Conservation (phyloP, 2,329 filamentous ascomycete genomes). For the Penicillium sp. region DNA sequence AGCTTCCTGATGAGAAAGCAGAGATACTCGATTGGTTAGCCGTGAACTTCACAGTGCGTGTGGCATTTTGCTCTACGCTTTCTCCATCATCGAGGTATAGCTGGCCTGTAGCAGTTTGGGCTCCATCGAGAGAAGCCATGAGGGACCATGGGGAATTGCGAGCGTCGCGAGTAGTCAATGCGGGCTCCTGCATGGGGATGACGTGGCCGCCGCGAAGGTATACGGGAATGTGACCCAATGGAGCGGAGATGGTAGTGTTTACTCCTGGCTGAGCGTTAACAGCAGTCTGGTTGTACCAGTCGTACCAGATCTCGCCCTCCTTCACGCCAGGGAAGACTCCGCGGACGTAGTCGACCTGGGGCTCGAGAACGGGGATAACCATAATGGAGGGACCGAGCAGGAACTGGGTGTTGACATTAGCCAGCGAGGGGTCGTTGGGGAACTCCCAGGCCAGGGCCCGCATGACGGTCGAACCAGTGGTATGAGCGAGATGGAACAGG, state of each 20-base stretch:
- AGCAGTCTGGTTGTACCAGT: slow-evolving; percentile 71
- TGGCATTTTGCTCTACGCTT: slow-evolving; percentile 59
- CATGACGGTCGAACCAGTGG: slow-evolving; percentile 68
- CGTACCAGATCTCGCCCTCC: slow-evolving; percentile 67
- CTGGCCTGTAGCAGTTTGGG: slow-evolving; percentile 59
- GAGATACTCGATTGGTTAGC: slow-evolving; percentile 44
- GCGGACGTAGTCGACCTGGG: slow-evolving; percentile 62
- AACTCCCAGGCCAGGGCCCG: slow-evolving; percentile 74
- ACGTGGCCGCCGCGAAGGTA: slow-evolving; percentile 68
- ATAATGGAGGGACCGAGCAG: slow-evolving; percentile 66
- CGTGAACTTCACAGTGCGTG: slow-evolving; percentile 51
- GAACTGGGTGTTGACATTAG: slow-evolving; percentile 69
- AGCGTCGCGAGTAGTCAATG: slow-evolving; percentile 64
- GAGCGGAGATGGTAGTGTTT: slow-evolving; percentile 62
- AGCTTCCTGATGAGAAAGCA: slow-evolving; percentile 53
- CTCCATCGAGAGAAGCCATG: slow-evolving; percentile 59
- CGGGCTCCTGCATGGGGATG: slow-evolving; percentile 67
- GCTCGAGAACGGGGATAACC: slow-evolving; percentile 64
- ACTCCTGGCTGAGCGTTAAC: slow-evolving; percentile 54
- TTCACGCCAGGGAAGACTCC: slow-evolving; percentile 69
- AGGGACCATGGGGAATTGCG: slow-evolving; percentile 67
- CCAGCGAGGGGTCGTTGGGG: slow-evolving; percentile 67
- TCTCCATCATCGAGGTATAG: slow-evolving; percentile 77
- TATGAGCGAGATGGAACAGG: slow-evolving; percentile 66
- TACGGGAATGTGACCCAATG: slow-evolving; percentile 69